A percentile compares a stretch with the other conserved stretches of the same genome.
phyloP scores from a whole-genome alignment of 495 filamentous ascomycete genomes.

The Sphaerosporella brunnea region DNA sequence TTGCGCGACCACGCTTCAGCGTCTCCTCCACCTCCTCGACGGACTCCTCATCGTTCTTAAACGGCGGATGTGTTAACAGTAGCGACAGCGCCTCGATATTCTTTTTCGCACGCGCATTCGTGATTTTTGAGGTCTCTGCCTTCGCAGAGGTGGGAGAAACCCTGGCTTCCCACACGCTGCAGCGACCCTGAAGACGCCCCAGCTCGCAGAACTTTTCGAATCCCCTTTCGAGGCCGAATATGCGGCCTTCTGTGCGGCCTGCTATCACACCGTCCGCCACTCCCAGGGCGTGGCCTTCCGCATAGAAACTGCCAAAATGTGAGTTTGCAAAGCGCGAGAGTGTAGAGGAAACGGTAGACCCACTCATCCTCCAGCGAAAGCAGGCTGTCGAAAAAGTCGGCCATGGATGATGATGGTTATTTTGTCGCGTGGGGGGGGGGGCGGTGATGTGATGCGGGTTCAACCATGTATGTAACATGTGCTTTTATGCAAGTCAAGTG shows the following conservation, averaged over 20 bases:
- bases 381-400: conserved; percentile 23
- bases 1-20: conserved; percentile 21
- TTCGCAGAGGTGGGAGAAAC: conserved; percentile 23
- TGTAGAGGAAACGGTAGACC: background rate
- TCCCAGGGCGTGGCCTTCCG: conserved; percentile 64
- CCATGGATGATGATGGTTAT: no score
- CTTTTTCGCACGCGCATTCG: conserved; percentile 19
- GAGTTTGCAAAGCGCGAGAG: background rate
- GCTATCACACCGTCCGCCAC: conserved; percentile 56
- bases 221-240: conserved; percentile 80
- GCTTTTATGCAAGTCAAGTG: no score
- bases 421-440: no score
- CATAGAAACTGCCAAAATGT: conserved; percentile 44
- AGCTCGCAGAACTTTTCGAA: conserved; percentile 76
- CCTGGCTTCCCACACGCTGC: conserved; percentile 60
- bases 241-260: conserved; percentile 70
- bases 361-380: conserved; percentile 24
- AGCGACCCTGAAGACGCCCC: conserved; percentile 64
- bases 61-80: conserved; percentile 22
- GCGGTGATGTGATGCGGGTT: no score
- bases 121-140: conserved; percentile 14
- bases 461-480: no score
- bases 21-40: conserved; percentile 26
- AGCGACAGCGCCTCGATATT: conserved; percentile 21
- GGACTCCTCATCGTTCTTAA: conserved; percentile 24